Percentiles rank a stretch among this genome's conserved stretches.
Conservation (phyloP, 1,139 yeast species). For the Suhomyces bokatorum region DNA sequence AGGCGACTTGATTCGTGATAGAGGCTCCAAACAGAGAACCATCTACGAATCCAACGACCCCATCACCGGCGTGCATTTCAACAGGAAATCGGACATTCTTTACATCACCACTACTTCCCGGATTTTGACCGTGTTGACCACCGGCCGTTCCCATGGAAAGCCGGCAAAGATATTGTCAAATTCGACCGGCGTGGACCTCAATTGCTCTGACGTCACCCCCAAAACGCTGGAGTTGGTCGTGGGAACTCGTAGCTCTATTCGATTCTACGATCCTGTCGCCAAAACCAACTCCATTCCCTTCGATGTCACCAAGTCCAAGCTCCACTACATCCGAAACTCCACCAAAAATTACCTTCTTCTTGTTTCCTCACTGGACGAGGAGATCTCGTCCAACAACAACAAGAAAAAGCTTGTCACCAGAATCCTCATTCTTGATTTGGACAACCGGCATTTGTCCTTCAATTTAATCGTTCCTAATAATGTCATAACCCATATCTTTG, state of each 20-base stretch:
- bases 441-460: constrained; percentile 70
- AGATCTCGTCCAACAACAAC: constrained; percentile 6
- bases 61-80: constrained; percentile 70
- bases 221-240: constrained; percentile 48
- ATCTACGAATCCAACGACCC: constrained; percentile 76
- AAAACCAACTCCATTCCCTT: constrained; percentile 60
- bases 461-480: constrained; percentile 66
- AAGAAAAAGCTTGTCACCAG: constrained; percentile 36
- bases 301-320: constrained; percentile 57
- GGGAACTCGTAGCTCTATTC: constrained; percentile 52
- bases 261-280: constrained; percentile 55
- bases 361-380: constrained; percentile 49
- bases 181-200: constrained; percentile 66
- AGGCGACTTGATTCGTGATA: constrained; percentile 84
- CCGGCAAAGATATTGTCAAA: constrained; percentile 65
- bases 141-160: constrained; percentile 73
- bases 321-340: constrained; percentile 37
- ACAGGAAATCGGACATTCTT: constrained; percentile 45
- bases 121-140: constrained; percentile 71
- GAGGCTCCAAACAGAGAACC: constrained; percentile 85
- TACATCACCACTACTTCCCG: constrained; percentile 71
- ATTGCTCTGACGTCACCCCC: constrained; percentile 56
- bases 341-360: constrained; percentile 53
- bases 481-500: constrained; percentile 54
- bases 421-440: constrained; percentile 64